Evolutionary conservation across 768 basidiomycete species (phyloP).

Genomic region (Rhizopogon vinicolor): DNA sequence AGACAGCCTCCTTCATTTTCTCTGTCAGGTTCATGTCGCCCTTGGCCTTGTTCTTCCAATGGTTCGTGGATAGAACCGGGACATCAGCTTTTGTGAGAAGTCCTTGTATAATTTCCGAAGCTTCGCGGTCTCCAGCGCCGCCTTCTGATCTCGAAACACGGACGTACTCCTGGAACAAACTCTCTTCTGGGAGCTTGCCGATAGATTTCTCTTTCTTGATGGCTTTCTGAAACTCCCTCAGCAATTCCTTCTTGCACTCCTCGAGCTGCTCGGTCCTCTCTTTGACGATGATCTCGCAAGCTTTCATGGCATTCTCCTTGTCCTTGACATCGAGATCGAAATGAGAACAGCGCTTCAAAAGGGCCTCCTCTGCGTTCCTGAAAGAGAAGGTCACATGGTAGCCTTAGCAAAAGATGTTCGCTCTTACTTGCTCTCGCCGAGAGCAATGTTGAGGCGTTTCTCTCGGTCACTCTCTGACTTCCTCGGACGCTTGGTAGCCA

Average conservation of each 20-base stretch:
- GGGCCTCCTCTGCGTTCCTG: constrained; percentile 87
- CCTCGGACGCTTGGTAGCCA: constrained; percentile 68
- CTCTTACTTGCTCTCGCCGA: constrained; percentile 80
- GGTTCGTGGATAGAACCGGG: constrained; percentile 23
- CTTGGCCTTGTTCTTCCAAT: constrained; percentile 38
- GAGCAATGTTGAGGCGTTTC: constrained; percentile 77
- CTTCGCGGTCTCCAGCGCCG: constrained; percentile 77
- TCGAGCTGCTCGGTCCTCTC: constrained; percentile 78
- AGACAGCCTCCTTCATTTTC: constrained; percentile 56
- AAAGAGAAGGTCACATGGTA: constrained; percentile 1
- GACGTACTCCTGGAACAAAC: constrained; percentile 76
- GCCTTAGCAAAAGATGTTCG: background rate
- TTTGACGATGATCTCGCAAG: constrained; percentile 87
- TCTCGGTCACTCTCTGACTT: constrained; percentile 77
- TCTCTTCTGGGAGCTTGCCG: constrained; percentile 59
- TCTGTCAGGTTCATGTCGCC: constrained; percentile 55
- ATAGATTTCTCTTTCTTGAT: constrained; percentile 67
- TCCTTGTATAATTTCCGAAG: constrained; percentile 52
- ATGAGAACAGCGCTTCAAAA: constrained; percentile 93
- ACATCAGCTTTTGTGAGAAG: constrained; percentile 62
- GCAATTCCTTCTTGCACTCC: constrained; percentile 72
- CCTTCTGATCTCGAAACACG: constrained; percentile 61
- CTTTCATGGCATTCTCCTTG: constrained; percentile 76
- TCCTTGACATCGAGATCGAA: constrained; percentile 81
- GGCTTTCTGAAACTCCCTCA: constrained; percentile 58